phyloP scores from a whole-genome alignment of 2,329 filamentous ascomycete genomes.

The Penicillium hesseltinei region DNA sequence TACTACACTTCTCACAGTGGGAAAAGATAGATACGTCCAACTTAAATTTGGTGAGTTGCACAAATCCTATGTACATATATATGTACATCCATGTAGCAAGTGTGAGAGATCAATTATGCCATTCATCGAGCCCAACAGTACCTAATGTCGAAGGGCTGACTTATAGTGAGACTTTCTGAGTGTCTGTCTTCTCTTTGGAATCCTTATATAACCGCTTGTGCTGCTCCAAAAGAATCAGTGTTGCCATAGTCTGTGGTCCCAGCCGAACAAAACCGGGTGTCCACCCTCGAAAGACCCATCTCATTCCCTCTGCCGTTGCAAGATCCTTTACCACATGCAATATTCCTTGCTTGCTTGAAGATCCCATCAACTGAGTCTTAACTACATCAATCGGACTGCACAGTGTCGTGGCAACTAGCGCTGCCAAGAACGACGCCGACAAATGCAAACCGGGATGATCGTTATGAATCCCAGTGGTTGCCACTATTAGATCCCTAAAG shows the following conservation, averaged over 20 bases:
- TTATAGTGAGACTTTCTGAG: neutral
- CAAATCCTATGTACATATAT: neutral
- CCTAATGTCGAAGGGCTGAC: neutral
- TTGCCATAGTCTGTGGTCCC: constrained; percentile 75
- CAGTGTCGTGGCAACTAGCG: constrained; percentile 79
- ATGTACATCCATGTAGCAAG: neutral
- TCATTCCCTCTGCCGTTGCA: constrained; percentile 66
- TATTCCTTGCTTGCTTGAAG: constrained; percentile 51
- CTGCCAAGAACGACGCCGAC: constrained; percentile 71
- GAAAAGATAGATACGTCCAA: neutral
- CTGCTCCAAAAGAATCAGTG: constrained; percentile 81
- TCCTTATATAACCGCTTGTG: constrained; percentile 67
- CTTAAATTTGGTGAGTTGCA: neutral
- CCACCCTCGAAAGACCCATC: constrained; percentile 90
- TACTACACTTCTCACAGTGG: neutral
- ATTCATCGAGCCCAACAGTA: too few species aligned
- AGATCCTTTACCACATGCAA: constrained; percentile 64
- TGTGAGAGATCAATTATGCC: neutral
- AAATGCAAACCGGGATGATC: constrained; percentile 78
- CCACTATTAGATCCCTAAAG: constrained; percentile 70
- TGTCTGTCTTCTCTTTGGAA: neutral
- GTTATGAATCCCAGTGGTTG: constrained; percentile 60
- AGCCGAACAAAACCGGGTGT: constrained; percentile 66
- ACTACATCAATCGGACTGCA: constrained; percentile 85
- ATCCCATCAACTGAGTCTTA: constrained; percentile 79